phyloP scores from a whole-genome alignment of 2,329 filamentous ascomycete species.

The Thelonectria blattea region DNA sequence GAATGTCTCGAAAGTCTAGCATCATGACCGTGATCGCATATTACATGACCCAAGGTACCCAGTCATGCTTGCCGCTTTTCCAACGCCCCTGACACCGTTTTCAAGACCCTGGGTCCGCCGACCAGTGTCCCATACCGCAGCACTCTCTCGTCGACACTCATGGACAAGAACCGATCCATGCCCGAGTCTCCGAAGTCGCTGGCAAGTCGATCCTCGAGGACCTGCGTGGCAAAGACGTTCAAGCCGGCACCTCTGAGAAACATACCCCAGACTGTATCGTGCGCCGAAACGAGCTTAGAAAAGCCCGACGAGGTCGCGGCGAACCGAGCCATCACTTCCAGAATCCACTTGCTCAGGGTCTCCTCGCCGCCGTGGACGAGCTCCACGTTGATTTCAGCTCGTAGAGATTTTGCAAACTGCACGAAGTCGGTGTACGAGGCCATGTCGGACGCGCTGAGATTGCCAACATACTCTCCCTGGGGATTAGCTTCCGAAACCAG shows the following conservation, averaged over 20 bases:
- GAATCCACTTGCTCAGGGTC: constrained; percentile 61
- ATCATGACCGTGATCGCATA: too few species aligned
- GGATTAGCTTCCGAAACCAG: constrained; percentile 65
- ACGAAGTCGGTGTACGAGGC: constrained; percentile 57
- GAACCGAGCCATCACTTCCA: constrained; percentile 57
- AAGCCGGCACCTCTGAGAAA: constrained; percentile 46
- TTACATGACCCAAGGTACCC: background rate
- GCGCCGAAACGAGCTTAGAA: constrained; percentile 44
- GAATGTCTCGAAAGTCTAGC: too few species aligned
- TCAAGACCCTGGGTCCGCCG: constrained; percentile 36
- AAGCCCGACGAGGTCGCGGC: constrained; percentile 36
- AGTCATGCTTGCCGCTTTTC: constrained; percentile 22
- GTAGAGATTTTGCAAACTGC: constrained; percentile 52
- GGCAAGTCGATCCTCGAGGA: constrained; percentile 38
- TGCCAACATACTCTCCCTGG: constrained; percentile 49
- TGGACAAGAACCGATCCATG: constrained; percentile 41
- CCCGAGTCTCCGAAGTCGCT: constrained; percentile 37
- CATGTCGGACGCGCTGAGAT: constrained; percentile 49
- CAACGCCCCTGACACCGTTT: constrained; percentile 20
- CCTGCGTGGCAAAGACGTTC: constrained; percentile 46
- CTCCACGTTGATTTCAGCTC: constrained; percentile 47
- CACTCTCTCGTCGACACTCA: constrained; percentile 37
- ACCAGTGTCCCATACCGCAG: constrained; percentile 37
- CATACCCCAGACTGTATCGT: constrained; percentile 49
- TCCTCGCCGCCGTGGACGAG: constrained; percentile 58